These are phyloP conservation scores for Saposhnikovia divaricata DNA, from an alignment of 129 eudicot genomes.

Conservation along the genomic window DNA sequence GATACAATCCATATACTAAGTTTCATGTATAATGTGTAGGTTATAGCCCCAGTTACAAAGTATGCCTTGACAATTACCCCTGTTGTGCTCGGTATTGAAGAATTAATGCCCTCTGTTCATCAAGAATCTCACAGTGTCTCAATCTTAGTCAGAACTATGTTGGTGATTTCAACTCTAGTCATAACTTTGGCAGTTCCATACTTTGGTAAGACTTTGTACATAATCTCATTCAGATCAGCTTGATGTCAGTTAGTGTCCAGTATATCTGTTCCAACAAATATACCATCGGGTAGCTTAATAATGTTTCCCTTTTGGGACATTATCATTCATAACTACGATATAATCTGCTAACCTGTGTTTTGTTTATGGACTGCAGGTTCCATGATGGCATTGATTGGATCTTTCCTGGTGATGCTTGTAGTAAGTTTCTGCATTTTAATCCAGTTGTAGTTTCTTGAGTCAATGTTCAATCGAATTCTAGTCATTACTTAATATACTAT, in stretches of 20 bases:
- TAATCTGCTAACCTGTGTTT: conserved; percentile 2
- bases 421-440: conserved; percentile 27
- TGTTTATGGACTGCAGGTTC: conserved; percentile 31
- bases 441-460: not conserved
- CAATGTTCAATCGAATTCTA: not conserved
- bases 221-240: not conserved
- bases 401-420: conserved; percentile 59
- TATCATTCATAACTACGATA: not conserved
- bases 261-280: too few relatives aligned
- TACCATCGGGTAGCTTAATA: not conserved
- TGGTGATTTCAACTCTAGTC: conserved; percentile 40
- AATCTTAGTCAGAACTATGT: conserved; percentile 36
- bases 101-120: conserved; percentile 40
- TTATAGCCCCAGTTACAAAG: conserved; percentile 56
- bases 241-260: not conserved
- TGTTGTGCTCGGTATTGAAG: conserved; percentile 54
- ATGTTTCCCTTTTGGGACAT: not conserved
- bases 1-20: not conserved
- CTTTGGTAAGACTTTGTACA: conserved; percentile 40
- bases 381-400: conserved; percentile 70
- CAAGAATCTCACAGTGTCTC: conserved; percentile 26
- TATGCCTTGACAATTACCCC: conserved; percentile 57
- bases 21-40: conserved; percentile 18
- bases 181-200: conserved; percentile 63
- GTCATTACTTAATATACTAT: too few relatives aligned